Base-by-base conservation (phyloP, 257 asterid species). In the Nicotiana noctiflora region DNA sequence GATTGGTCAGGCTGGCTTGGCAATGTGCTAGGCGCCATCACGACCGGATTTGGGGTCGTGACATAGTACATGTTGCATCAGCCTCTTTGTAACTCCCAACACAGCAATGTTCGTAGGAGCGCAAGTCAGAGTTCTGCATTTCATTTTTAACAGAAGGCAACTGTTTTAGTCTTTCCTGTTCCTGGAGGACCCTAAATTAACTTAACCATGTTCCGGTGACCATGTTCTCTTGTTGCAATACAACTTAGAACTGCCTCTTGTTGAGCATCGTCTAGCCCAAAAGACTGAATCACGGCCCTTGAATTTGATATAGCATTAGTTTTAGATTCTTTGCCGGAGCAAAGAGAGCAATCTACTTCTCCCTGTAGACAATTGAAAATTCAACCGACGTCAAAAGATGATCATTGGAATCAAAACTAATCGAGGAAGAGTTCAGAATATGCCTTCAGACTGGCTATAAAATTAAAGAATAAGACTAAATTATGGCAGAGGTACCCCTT, bases 161-260 rank as follows among this genome's bases (percentile, higher is more conserved):
- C 77, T 5, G 93, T 90, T 27, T 86, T 90, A 0, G 92, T 89
- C 46, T 89, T 89, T 23, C 91, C 92, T 0, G 92, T 90, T 21
- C 91, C 91, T 0, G 92, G 92, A 0, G 92, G 92, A 56, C 92
- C 92, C 90, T 90, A 89, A 31, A 87, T 81, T 78, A 88, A 84
- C 87, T 83, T 87, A 17, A 83, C 85, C 1, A 40, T 82, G 14
- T 68, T 88, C 29, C 3, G n/a, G 27, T 90, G 88, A 21, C 0
- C 6, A 40, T 89, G 88, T 78, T 79, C 81, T 19, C 81, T 84
- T 14, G 86, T 53, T 2, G 80, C 83, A 72, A 88, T 13, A 66
- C 90, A 83, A 34, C 82, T 81, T 62, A 81, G 3, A 27, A 90
- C 83, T 10, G 90, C 92, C 55, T 37, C 81, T 53, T 49, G 46